Conservation (phyloP, 2,329 filamentous ascomycete genomes). For the Grosmannia huntii region DNA sequence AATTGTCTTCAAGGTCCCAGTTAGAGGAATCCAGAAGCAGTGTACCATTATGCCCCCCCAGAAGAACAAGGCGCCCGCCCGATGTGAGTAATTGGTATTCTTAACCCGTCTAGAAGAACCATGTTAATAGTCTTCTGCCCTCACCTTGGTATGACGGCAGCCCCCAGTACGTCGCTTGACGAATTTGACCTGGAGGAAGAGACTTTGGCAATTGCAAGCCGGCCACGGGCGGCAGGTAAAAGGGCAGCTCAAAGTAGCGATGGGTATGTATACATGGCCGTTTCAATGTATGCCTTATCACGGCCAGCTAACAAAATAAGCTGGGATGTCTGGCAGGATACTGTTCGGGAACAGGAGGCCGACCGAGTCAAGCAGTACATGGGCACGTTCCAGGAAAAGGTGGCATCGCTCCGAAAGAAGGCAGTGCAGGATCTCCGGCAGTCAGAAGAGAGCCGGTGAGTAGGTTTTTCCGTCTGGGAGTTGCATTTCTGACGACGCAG, state of each 20-base stretch:
- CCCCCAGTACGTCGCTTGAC: background rate
- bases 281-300: background rate
- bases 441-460: slow-evolving; percentile 2
- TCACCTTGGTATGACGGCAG: background rate
- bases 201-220: background rate
- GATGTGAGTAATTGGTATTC: background rate
- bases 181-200: background rate
- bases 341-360: slow-evolving; percentile 7
- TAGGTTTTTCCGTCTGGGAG: background rate
- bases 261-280: background rate
- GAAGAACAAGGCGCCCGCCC: slow-evolving; percentile 4
- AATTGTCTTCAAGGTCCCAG: too few species aligned
- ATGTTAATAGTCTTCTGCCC: too few species aligned
- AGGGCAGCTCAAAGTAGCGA: background rate
- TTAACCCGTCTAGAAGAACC: background rate
- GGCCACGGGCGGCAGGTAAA: background rate
- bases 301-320: background rate
- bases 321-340: slow-evolving; percentile 7
- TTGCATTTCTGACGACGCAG: background rate
- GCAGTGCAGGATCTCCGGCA: slow-evolving; percentile 3
- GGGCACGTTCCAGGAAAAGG: slow-evolving; percentile 5
- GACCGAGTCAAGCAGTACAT: slow-evolving; percentile 10
- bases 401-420: background rate
- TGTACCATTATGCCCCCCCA: background rate
- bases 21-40: too few species aligned